phyloP scores from a whole-genome alignment of 768 basidiomycete genomes.

The Tulasnella calospora region DNA sequence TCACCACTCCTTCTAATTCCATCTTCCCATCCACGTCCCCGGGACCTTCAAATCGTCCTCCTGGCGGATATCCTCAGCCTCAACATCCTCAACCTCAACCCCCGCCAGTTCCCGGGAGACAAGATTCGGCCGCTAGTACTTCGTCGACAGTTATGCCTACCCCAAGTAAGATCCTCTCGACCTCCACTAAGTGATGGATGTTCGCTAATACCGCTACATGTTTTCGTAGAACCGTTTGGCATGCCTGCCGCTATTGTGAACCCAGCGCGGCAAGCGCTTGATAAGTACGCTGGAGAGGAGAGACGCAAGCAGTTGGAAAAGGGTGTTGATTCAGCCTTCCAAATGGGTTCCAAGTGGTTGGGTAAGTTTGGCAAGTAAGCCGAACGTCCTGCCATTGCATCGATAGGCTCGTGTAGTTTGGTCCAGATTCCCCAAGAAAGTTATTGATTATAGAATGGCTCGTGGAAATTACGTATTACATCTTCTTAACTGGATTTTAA shows the following conservation, averaged over 20 bases:
- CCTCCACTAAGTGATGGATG: background rate
- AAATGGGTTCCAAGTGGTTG: constrained; percentile 33
- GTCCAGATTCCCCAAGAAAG: background rate
- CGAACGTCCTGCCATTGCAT: background rate
- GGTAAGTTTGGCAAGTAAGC: constrained; percentile 8
- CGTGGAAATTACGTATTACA: background rate
- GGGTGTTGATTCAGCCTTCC: constrained; percentile 45
- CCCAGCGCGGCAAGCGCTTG: constrained; percentile 49
- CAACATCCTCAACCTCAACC: constrained; percentile 23
- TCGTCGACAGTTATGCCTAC: background rate
- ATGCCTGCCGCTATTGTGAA: constrained; percentile 37
- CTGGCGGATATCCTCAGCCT: constrained; percentile 32
- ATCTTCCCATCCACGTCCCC: constrained; percentile 33
- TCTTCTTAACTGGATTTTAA: background rate
- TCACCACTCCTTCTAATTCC: constrained; percentile 29
- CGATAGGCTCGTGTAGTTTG: background rate
- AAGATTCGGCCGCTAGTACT: background rate
- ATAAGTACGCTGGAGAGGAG: constrained; percentile 52
- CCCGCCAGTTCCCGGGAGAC: background rate
- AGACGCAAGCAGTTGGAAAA: constrained; percentile 49
- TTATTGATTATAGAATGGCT: background rate
- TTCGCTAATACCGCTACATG: background rate
- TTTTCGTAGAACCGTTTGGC: constrained; percentile 13
- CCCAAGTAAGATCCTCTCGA: background rate
- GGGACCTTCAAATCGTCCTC: constrained; percentile 34